Base-by-base conservation (phyloP, 148 eudicot genomes). In the Chenopodium quinoa region DNA sequence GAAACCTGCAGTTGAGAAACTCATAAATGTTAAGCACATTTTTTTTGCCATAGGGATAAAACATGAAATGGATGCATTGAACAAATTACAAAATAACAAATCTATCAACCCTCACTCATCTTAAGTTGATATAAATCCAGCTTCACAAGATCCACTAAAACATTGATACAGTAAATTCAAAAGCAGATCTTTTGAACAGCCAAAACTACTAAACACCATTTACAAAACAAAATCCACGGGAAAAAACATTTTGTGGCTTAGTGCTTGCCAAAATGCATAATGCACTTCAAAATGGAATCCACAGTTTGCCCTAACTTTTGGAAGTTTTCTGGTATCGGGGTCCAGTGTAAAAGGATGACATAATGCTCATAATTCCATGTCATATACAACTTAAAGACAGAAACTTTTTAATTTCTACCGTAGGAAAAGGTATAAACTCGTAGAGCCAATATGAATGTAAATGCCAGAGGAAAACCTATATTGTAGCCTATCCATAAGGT, bases 1-100 rank as follows among this genome's bases (percentile, higher is more conserved):
- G 97, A 91, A 66, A 93, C 73, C 97, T 93, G 91, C 83, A 77
- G 37, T 29, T 16, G 22, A 17, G 73, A 52, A 31, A 67, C 52
- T 11, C 22, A 50, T 71, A 37, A 79, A 64, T 50, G 23, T 19
- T 70, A 29, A 65, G 46, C 37, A 20, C 34, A 32, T 48, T 73
- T 13, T 46, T 72, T 68, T 11, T 9, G 10, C 13, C 1, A n/a
- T 2, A 22, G n/a, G 46, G 20, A 7, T 1, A 72, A 72, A 56
- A 56, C 23, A 23, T 46, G 14, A 20, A 54, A 7, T 56, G 22
- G 16, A 25, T 7, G 22, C 63, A 75, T 75, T 3, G 64, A 50
- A 12, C 46, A 40, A 60, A 76, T 62, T 9, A 63, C 19, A 60
- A 29, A 40, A 76, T 62, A 9, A 63, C 9, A 60, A 29, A 40